phyloP scores from a whole-genome alignment of 345 rosid species.

The Melastoma malabathricum region DNA sequence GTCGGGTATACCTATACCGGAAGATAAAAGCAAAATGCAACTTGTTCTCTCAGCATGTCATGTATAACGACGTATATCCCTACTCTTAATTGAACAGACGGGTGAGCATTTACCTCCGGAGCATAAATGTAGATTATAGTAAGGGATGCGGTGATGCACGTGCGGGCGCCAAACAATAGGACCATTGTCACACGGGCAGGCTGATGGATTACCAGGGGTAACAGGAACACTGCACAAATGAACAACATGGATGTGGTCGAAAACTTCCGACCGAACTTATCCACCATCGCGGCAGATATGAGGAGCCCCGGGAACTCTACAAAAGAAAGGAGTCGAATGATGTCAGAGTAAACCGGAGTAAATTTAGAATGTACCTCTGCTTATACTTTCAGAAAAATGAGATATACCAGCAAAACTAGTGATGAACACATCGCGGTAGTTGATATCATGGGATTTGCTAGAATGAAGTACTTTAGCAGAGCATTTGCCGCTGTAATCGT shows the following conservation, averaged over 20 bases:
- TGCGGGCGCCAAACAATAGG: constrained; percentile 72
- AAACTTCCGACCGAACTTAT: constrained; percentile 66
- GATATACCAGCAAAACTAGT: constrained; percentile 71
- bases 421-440: constrained; percentile 63
- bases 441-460: constrained; percentile 23
- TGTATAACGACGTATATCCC: background rate
- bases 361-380: too few species aligned
- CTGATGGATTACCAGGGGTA: constrained; percentile 65
- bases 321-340: background rate
- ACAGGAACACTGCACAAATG: constrained; percentile 47
- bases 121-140: constrained; percentile 68
- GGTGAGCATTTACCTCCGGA: constrained; percentile 49
- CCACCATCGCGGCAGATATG: constrained; percentile 59
- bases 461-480: constrained; percentile 12
- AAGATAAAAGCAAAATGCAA: constrained; percentile 1
- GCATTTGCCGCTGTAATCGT: constrained; percentile 34
- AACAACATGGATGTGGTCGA: constrained; percentile 79
- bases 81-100: background rate
- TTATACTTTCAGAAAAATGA: background rate
- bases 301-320: constrained; percentile 84
- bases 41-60: background rate
- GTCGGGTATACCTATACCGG: constrained; percentile 62
- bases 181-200: constrained; percentile 44
- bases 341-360: too few species aligned
- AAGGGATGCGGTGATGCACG: constrained; percentile 73